Conservation (phyloP, 2,329 filamentous ascomycete species). For the Penicillium sp. region DNA sequence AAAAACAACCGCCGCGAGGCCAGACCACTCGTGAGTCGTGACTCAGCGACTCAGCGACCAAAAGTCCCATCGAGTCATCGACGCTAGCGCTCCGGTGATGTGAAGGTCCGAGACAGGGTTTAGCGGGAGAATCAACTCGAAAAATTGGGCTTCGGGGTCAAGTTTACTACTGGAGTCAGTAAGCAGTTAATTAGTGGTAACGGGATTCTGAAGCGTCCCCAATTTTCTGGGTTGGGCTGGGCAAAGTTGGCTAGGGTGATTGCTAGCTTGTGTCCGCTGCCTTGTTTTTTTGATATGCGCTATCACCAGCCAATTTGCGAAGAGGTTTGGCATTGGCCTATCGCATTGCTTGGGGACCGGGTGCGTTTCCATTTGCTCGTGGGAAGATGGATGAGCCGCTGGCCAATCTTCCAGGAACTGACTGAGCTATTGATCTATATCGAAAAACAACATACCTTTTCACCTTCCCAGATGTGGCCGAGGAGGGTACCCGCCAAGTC, state of each 20-base stretch:
- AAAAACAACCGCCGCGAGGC: conserved; percentile 7
- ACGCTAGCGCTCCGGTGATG: conserved; percentile 13
- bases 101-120: conserved; percentile 21
- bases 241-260: neutral
- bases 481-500: neutral
- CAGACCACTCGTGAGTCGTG: conserved; percentile 7
- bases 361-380: neutral
- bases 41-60: neutral
- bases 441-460: neutral
- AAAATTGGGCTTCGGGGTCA: neutral
- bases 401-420: neutral
- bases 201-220: neutral
- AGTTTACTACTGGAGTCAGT: neutral
- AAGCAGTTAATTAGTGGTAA: neutral
- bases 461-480: neutral
- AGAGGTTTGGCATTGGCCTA: neutral
- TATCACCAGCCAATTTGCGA: conserved; percentile 2
- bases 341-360: neutral
- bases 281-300: conserved; percentile 22
- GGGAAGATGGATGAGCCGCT: neutral
- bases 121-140: neutral
- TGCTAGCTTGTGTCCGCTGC: conserved; percentile 18
- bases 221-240: neutral
- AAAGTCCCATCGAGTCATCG: conserved; percentile 10
- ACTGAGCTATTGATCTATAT: neutral